Percentiles rank a stretch among this genome's conserved stretches.
phyloP scores from a whole-genome alignment of 2,329 filamentous ascomycete genomes.

The Aureobasidium pullulans region DNA sequence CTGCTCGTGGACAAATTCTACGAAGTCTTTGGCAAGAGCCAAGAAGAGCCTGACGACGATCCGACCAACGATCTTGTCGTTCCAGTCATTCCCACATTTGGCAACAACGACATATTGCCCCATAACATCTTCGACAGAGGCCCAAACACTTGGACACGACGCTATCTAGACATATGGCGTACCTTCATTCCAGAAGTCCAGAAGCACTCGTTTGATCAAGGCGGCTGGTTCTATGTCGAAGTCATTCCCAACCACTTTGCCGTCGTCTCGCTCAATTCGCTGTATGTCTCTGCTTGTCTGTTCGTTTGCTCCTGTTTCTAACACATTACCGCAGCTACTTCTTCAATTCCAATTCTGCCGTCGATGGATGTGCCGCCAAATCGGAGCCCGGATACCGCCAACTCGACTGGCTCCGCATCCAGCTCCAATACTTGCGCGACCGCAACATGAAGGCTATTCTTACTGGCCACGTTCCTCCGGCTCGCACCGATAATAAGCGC shows the following conservation, averaged over 20 bases:
- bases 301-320: neutral
- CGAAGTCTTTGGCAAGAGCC: constrained; percentile 58
- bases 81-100: constrained; percentile 82
- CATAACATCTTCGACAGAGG: constrained; percentile 87
- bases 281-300: constrained; percentile 37
- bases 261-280: constrained; percentile 89
- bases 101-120: constrained; percentile 95
- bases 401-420: constrained; percentile 89
- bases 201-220: constrained; percentile 80
- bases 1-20: constrained; percentile 68
- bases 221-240: constrained; percentile 92
- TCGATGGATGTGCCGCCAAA: constrained; percentile 75
- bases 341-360: constrained; percentile 85
- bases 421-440: constrained; percentile 73
- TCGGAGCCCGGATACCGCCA: constrained; percentile 87
- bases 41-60: constrained; percentile 41
- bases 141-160: constrained; percentile 77
- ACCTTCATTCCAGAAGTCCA: constrained; percentile 88
- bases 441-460: constrained; percentile 90
- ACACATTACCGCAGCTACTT: constrained; percentile 54
- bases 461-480: constrained; percentile 89
- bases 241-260: constrained; percentile 79
- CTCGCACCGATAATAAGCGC: constrained; percentile 73
- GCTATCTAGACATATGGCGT: constrained; percentile 72
- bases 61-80: constrained; percentile 57